Base-by-base conservation (phyloP, 108 stramenopile genomes). In the Cyclotella sp. region DNA sequence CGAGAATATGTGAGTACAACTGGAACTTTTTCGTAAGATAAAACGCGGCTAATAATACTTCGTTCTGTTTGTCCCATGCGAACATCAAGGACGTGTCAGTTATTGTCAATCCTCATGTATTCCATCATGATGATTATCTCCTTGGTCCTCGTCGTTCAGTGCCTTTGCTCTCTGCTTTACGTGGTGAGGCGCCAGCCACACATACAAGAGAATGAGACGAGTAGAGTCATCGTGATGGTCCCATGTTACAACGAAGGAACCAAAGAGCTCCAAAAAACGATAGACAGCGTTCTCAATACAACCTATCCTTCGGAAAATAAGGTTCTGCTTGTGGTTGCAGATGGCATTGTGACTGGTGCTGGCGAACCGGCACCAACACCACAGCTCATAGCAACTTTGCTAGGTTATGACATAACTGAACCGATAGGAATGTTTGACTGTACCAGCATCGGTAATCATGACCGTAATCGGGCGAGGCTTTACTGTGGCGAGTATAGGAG, bases 211-310 rank as follows among this genome's bases (percentile, higher is more conserved):
- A 80, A 87, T 60, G 51, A 52, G 4, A 28, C 59, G n/a, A 27
- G 64, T 27, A 69, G 77, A 40, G 78, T 87, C 28, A 87, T 87
- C 45, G 74, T 87, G 26, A 84, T 87, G 86, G 86, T 87, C 8
- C 86, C 86, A 18, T 87, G 86, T 24, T 87, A 87, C 80, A 87
- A 82, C 76, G 86, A 87, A 67, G 83, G 83, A 0, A 70, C 68
- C 67, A 77, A 77, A 12, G 86, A 87, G 47, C 64, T 87, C 19
- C 61, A 75, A 14, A 87, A 87, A 71, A 87, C 86, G 8, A 84
- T 84, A 46, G 63, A 86, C 34, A 80, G 78, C 51, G 77, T 87
- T 30, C 65, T 79, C 30, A 66, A 78, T 26, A 81, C 79, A 7
- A 57, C 70, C 30, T 87, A 87, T 54, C 86, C 86, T 9, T 49